Percentiles rank a stretch among this genome's conserved stretches.
Evolutionary conservation across 192 early-diverging fungal genomes (phyloP).

Genomic region (Coemansia sp.): DNA sequence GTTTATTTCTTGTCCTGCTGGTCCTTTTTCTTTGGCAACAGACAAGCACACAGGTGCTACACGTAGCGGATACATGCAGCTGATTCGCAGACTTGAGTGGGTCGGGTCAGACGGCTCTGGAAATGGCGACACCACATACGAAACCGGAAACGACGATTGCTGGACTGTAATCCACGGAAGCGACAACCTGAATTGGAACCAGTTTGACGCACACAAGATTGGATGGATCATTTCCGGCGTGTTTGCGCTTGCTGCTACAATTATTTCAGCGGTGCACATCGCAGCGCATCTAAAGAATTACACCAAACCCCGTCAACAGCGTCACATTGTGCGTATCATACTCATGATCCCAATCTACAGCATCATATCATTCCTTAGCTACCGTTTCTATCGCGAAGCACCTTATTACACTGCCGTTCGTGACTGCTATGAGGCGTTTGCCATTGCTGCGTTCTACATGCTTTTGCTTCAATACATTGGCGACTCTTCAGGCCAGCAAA

Average conservation of each 20-base stretch:
- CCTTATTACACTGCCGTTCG: slow-evolving; percentile 70
- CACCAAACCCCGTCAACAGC: slow-evolving; percentile 66
- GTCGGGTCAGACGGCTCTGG: slow-evolving; percentile 21
- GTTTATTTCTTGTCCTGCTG: too few species aligned
- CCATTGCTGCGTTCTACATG: slow-evolving; percentile 71
- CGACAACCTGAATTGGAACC: slow-evolving; percentile 49
- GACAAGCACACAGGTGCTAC: neutral
- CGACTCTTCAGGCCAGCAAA: slow-evolving; percentile 52
- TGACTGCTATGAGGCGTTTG: slow-evolving; percentile 76
- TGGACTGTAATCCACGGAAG: slow-evolving; percentile 49
- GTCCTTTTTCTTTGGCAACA: neutral
- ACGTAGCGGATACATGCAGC: neutral
- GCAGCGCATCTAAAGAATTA: slow-evolving; percentile 60
- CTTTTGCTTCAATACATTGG: slow-evolving; percentile 71
- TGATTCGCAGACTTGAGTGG: slow-evolving; percentile 41
- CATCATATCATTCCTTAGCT: slow-evolving; percentile 66
- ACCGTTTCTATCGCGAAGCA: slow-evolving; percentile 67
- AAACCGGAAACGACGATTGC: slow-evolving; percentile 46
- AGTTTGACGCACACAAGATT: slow-evolving; percentile 59
- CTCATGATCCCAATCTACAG: slow-evolving; percentile 76
- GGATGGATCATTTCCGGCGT: slow-evolving; percentile 62
- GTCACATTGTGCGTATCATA: slow-evolving; percentile 75
- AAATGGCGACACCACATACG: slow-evolving; percentile 11
- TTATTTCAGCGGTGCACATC: slow-evolving; percentile 57
- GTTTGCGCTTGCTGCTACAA: slow-evolving; percentile 56